These are phyloP conservation scores for Tricholoma terreum DNA, from an alignment of 768 basidiomycete genomes.

Conservation along the genomic window DNA sequence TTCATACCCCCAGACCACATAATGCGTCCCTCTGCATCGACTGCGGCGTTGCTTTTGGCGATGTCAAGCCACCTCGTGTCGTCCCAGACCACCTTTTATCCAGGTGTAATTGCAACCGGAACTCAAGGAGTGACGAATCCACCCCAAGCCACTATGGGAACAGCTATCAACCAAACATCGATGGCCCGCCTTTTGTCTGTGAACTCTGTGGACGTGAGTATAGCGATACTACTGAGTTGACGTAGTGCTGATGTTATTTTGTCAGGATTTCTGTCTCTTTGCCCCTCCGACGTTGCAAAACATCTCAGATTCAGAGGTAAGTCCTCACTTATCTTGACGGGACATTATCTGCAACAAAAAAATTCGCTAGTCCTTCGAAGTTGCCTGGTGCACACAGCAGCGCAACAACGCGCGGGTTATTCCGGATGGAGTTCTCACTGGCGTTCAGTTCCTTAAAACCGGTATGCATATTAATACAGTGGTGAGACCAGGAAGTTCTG, in stretches of 20 bases:
- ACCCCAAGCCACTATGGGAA: constrained; percentile 35
- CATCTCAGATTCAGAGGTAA: constrained; percentile 39
- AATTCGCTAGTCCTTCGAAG: constrained; percentile 33
- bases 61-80: constrained; percentile 7
- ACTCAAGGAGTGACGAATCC: constrained; percentile 41
- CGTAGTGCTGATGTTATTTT: not conserved
- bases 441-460: constrained; percentile 41
- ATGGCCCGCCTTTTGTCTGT: constrained; percentile 35
- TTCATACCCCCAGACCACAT: not conserved
- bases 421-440: constrained; percentile 41
- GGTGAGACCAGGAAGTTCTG: not conserved
- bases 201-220: constrained; percentile 38
- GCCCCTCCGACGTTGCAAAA: constrained; percentile 33
- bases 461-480: constrained; percentile 18
- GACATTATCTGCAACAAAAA: not conserved
- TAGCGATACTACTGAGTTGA: not conserved
- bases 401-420: constrained; percentile 45
- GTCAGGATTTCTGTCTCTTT: constrained; percentile 43
- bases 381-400: constrained; percentile 44
- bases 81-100: constrained; percentile 21
- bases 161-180: constrained; percentile 40
- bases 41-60: constrained; percentile 8
- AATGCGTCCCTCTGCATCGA: constrained; percentile 10
- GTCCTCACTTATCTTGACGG: not conserved
- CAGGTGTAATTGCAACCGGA: constrained; percentile 41